Evolutionary conservation across 208 protist genomes (phyloP), one percentile per base, ranked within the genome.

Genomic region (Phytomonas sp.): DNA sequence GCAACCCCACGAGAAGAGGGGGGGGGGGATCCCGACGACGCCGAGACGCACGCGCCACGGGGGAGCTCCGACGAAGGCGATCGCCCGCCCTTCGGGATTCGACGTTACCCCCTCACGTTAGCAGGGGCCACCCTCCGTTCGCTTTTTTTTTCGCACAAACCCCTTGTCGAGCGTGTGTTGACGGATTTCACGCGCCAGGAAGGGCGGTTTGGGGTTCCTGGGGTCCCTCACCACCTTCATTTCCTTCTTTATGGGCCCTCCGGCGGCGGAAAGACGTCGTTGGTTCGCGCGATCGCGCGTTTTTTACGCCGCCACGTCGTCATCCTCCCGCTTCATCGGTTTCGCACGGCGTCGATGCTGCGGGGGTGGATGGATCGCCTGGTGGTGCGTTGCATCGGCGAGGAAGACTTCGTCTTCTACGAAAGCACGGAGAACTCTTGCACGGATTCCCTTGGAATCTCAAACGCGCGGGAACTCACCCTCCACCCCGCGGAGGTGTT

Each of bases 191-290:
- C 73, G 59, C 66, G 83, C 1, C 77, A 81, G 53, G 76, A 68
- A 5, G 89, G 91, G 7, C 78, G 82, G 65, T 97, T 87, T 72
- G 86, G 73, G 13, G 68, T 91, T 4, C 82, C 86, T 0, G 87
- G 85, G 0, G 80, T 86, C n/a, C 70, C 81, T 31, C 75, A 90
- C 33, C 80, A 87, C 36, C 75, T 97, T 1, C 82, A 80, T 33
- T 77, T 96, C 33, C 85, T 97, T 23, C 70, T 98, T 23, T 70
- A 97, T 81, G 95, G 96, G 7, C 82, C 93, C 28, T 94, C 96
- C 13, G 97, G 97, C 0, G 98, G 96, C 8, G 96, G 89, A 30
- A 98, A 98, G 77, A 98, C 95, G 17, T 91, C 85, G 33, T 76
- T 95, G 51, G 84, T 96, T 28, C 93, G 93, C 66, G 85, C 86